A percentile compares a stretch with the other conserved stretches of the same genome.
Evolutionary conservation across 2,329 filamentous ascomycete species (phyloP).

Genomic region (Knufia petricola): DNA sequence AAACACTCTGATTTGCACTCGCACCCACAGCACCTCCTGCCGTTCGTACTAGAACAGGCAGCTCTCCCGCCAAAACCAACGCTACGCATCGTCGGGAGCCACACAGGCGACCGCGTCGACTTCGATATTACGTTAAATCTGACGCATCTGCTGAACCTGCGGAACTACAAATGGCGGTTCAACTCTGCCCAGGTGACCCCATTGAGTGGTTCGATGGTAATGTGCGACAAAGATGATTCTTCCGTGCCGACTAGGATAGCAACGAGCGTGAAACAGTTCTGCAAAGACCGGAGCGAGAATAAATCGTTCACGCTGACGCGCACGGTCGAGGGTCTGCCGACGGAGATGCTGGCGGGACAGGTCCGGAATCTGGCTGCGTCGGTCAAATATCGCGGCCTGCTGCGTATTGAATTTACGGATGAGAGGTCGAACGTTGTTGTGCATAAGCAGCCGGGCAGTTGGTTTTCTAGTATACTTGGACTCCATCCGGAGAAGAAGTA

Average conservation of each 20-base stretch:
- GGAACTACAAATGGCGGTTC: constrained; percentile 6
- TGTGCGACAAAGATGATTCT: constrained; percentile 11
- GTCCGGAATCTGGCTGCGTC: constrained; percentile 23
- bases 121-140: constrained; percentile 25
- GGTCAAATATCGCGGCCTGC: constrained; percentile 22
- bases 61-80: constrained; percentile 24
- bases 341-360: constrained; percentile 22
- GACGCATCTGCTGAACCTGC: constrained; percentile 21
- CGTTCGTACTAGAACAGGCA: constrained; percentile 25
- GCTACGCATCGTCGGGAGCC: constrained; percentile 23
- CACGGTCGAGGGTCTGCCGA: constrained; percentile 11
- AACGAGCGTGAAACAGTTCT: constrained; percentile 22
- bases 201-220: constrained; percentile 14
- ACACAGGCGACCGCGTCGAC: constrained; percentile 14
- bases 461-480: constrained; percentile 21
- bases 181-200: constrained; percentile 14
- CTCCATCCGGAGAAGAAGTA: constrained; percentile 22
- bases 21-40: constrained; percentile 20
- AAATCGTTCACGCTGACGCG: constrained; percentile 17
- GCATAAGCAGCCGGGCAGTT: constrained; percentile 19
- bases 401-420: constrained; percentile 22
- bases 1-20: constrained; percentile 20
- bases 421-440: constrained; percentile 21
- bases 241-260: constrained; percentile 15
- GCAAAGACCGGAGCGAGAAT: constrained; percentile 20